Evolutionary conservation across 345 rosid species (phyloP), one percentile per base, ranked within the genome.

Genomic region (Rhodomyrtus tomentosa): DNA sequence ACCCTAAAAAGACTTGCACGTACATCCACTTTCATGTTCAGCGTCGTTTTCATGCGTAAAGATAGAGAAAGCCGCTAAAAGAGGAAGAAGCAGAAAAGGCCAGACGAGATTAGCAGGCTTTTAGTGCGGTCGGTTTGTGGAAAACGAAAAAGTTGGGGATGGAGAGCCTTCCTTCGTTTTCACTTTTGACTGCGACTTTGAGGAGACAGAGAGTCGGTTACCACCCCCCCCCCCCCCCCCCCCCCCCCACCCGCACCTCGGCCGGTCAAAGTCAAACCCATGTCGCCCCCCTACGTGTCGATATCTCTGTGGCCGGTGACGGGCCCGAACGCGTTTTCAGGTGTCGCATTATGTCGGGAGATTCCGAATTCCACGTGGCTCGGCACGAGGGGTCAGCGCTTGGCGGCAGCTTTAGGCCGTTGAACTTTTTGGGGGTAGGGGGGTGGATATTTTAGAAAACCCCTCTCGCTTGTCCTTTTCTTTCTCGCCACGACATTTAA

Each of bases 331-430:
- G 79, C 79, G 79, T 36, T 76, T 55, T 27, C 85, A 6, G 56
- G 58, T 52, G 82, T 84, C 82, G 82, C 59, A 84, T 68, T 68
- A 18, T 68, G 79, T 68, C 79, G 79, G 25, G 5, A 9, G 25
- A 40, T 52, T 29, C 20, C 40, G 1, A 1, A 20, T 4, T 54
- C 62, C 68, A 76, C 85, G 53, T 38, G 68, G 54, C 85, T 1
- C 25, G 45, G 58, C 13, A 22, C 24, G 56, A 38, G 25, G 16
- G 45, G 58, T 79, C 81, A 20, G 80, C 50, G 59, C 83, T 22
- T 48, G 86, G 62, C 84, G 81, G 86, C 84, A 85, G 86, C 50
- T 81, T 50, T 48, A 21, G 38, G 58, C 81, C 80, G 83, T 81
- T 25, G 86, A 50, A 85, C 55, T 29, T 6, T 16, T 82, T 45